Conservation (phyloP, 2,329 filamentous ascomycete species). For the Cercospora sp. region DNA sequence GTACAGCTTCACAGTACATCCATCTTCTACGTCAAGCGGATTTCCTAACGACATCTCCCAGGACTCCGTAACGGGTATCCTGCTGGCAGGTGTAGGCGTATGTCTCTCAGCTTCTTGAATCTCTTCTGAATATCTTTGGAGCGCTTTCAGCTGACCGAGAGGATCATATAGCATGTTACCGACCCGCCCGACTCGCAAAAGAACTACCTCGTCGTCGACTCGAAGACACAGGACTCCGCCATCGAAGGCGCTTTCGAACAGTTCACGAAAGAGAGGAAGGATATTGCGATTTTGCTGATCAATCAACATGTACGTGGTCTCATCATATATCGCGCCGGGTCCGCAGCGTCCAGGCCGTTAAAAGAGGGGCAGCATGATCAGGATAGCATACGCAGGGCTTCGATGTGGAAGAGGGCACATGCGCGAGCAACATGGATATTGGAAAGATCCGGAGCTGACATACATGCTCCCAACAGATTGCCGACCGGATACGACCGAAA, state of each 20-base stretch:
- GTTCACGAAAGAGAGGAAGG: conserved; percentile 87
- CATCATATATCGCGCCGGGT: background rate
- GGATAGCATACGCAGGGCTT: background rate
- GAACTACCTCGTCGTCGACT: conserved; percentile 96
- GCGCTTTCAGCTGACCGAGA: background rate
- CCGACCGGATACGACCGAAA: conserved; percentile 85
- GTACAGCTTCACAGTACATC: conserved; percentile 46
- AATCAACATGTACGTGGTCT: conserved; percentile 80
- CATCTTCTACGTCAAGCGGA: background rate
- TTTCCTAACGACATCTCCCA: conserved; percentile 42
- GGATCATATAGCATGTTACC: conserved; percentile 72
- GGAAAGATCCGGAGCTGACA: conserved; percentile 8
- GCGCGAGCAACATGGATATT: conserved; percentile 1
- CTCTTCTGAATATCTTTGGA: background rate
- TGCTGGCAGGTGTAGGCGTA: conserved; percentile 94
- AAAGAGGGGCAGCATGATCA: background rate
- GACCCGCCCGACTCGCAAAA: conserved; percentile 85
- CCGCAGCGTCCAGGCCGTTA: background rate
- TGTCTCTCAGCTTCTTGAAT: conserved; percentile 34
- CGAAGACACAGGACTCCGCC: conserved; percentile 81
- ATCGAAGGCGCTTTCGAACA: conserved; percentile 89
- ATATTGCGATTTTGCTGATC: conserved; percentile 94
- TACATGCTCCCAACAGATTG: conserved; percentile 63
- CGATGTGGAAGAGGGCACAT: background rate
- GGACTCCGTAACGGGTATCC: conserved; percentile 93